A percentile compares a stretch with the other conserved stretches of the same genome.
These are phyloP conservation scores for Kodamaea kakaduensis DNA, from an alignment of 805 yeast genomes.

Conservation along the genomic window DNA sequence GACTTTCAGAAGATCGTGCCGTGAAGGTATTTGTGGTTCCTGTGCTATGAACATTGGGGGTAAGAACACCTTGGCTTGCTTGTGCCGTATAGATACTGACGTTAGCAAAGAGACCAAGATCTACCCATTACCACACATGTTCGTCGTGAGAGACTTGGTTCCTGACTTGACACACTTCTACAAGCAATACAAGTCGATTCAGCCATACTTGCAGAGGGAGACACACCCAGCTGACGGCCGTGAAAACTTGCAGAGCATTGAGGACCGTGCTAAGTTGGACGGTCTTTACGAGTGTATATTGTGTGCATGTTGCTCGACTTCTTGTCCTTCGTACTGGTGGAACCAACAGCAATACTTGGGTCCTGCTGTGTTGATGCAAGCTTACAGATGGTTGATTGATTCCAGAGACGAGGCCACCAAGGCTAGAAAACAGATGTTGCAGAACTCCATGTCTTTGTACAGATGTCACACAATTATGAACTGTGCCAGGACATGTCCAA, in stretches of 20 bases:
- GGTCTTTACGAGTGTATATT: conserved; percentile 96
- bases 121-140: conserved; percentile 98
- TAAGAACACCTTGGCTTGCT: conserved; percentile 92
- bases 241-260: conserved; percentile 87
- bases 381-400: conserved; percentile 97
- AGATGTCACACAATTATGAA: conserved; percentile 99
- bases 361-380: conserved; percentile 98
- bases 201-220: conserved; percentile 90
- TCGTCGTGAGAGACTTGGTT: conserved; percentile 92
- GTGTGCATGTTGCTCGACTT: conserved; percentile 98
- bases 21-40: conserved; percentile 99
- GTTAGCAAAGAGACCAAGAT: conserved; percentile 72
- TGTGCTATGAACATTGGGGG: conserved; percentile 99
- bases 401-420: conserved; percentile 89
- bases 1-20: conserved; percentile 96
- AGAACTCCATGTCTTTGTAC: conserved; percentile 95
- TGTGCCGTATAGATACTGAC: conserved; percentile 88
- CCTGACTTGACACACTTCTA: conserved; percentile 97
- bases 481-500: conserved; percentile 97
- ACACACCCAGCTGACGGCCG: conserved; percentile 81
- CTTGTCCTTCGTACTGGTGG: conserved; percentile 99
- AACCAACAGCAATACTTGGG: conserved; percentile 98
- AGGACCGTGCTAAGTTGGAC: conserved; percentile 92
- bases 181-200: conserved; percentile 96
- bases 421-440: conserved; percentile 80